Evolutionary conservation across 257 asterid genomes (phyloP).

Genomic region (Solanum microdontum): DNA sequence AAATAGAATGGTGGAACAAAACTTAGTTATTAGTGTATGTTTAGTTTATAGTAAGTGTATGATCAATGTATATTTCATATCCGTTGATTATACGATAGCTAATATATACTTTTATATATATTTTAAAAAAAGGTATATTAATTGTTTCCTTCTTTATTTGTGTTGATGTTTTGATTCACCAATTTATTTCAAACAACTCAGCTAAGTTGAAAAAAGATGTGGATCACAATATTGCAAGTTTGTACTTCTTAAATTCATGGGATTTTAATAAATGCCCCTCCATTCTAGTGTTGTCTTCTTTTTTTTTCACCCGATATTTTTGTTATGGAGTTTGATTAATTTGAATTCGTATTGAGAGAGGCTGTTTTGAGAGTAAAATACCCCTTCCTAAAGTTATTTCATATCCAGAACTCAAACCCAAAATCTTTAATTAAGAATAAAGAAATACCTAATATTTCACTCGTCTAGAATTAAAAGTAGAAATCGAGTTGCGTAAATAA

Average conservation of each 20-base stretch:
- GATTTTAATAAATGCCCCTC: neutral
- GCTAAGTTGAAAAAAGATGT: neutral
- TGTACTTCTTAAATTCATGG: neutral
- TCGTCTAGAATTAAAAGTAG: no score
- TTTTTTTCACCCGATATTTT: rapidly evolving
- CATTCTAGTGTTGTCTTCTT: neutral
- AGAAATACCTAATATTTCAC: no score
- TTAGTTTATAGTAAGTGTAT: neutral
- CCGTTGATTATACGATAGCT: no score
- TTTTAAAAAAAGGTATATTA: neutral
- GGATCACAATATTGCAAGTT: neutral
- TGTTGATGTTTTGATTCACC: neutral
- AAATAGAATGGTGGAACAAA: neutral
- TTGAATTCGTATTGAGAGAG: rapidly evolving
- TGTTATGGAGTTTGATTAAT: neutral
- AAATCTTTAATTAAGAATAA: no score
- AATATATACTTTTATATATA: neutral
- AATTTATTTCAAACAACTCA: neutral
- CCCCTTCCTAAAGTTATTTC: neutral
- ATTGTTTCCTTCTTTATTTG: neutral
- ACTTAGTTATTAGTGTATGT: neutral
- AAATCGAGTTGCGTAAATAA: no score
- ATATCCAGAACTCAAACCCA: no score
- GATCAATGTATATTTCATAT: neutral
- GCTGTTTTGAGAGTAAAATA: no score